These are phyloP conservation scores for Rugonectria rugulosa DNA, from an alignment of 2,329 filamentous ascomycete species.

Conservation along the genomic window DNA sequence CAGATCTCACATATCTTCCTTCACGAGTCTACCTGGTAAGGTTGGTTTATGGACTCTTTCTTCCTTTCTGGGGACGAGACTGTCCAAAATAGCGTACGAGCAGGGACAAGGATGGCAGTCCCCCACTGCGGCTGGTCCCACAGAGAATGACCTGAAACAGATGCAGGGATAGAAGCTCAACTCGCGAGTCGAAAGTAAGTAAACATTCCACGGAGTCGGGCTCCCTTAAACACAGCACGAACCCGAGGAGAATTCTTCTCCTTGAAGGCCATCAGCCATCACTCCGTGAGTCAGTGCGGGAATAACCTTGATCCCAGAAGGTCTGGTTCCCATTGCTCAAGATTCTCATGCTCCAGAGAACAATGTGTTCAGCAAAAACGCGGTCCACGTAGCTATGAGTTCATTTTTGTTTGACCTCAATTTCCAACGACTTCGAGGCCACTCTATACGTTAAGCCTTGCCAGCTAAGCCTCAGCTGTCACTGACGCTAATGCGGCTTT, in stretches of 20 bases:
- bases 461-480: background rate
- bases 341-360: background rate
- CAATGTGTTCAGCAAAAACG: background rate
- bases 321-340: background rate
- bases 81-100: conserved; percentile 22
- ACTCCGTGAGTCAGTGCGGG: background rate
- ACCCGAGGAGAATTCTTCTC: conserved; percentile 15
- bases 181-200: conserved; percentile 28
- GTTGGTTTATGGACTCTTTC: background rate
- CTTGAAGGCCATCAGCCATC: background rate
- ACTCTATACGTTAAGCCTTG: conserved; percentile 5
- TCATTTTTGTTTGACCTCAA: background rate
- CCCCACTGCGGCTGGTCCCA: conserved; percentile 32
- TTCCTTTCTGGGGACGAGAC: conserved; percentile 13
- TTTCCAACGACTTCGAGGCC: conserved; percentile 4
- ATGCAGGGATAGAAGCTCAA: conserved; percentile 30
- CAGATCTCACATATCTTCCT: background rate
- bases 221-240: conserved; percentile 14
- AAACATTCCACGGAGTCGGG: conserved; percentile 9
- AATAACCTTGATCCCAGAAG: background rate
- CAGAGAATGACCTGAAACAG: conserved; percentile 38
- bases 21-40: background rate
- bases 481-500: conserved; percentile 6
- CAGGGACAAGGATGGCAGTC: conserved; percentile 25
- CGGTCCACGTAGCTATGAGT: background rate